These are phyloP conservation scores for Crithidia thermophila DNA, from an alignment of 208 protist genomes.

Conservation along the genomic window DNA sequence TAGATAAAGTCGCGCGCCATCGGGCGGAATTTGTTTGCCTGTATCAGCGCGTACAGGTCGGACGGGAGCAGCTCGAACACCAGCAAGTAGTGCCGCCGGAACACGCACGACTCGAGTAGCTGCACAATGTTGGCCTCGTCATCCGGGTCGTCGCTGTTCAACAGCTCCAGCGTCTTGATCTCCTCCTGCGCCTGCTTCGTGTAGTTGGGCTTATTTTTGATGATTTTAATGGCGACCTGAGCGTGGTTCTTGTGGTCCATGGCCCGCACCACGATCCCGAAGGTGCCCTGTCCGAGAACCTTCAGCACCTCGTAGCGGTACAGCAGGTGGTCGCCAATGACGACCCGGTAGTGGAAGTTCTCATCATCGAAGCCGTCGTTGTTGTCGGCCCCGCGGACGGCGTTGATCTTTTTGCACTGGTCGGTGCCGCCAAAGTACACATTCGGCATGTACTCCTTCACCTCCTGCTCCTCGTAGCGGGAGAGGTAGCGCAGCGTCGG, in stretches of 20 bases:
- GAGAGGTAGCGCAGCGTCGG: slow-evolving; percentile 46
- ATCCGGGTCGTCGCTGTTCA: slow-evolving; percentile 61
- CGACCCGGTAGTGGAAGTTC: slow-evolving; percentile 91
- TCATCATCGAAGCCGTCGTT: slow-evolving; percentile 96
- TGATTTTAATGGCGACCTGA: slow-evolving; percentile 87
- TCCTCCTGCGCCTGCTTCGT: slow-evolving; percentile 85
- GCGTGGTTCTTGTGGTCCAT: slow-evolving; percentile 62
- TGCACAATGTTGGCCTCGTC: slow-evolving; percentile 74
- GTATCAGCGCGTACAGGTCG: slow-evolving; percentile 75
- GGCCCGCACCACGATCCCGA: slow-evolving; percentile 88
- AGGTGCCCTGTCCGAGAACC: slow-evolving; percentile 85
- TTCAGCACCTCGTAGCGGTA: slow-evolving; percentile 93
- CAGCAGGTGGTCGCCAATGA: slow-evolving; percentile 92
- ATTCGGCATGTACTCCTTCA: slow-evolving; percentile 54
- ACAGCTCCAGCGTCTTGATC: slow-evolving; percentile 68
- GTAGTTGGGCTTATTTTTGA: slow-evolving; percentile 85
- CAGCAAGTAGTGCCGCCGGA: slow-evolving; percentile 80
- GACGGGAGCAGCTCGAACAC: slow-evolving; percentile 76
- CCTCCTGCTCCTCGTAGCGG: slow-evolving; percentile 72
- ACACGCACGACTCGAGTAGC: slow-evolving; percentile 59
- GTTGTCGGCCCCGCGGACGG: slow-evolving; percentile 31
- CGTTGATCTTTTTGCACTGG: slow-evolving; percentile 59
- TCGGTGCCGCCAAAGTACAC: slow-evolving; percentile 75
- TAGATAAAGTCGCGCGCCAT: slow-evolving; percentile 77
- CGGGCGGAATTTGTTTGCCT: slow-evolving; percentile 71